Base-by-base conservation (phyloP, 148 eudicot species). In the Spergularia bocconei region DNA sequence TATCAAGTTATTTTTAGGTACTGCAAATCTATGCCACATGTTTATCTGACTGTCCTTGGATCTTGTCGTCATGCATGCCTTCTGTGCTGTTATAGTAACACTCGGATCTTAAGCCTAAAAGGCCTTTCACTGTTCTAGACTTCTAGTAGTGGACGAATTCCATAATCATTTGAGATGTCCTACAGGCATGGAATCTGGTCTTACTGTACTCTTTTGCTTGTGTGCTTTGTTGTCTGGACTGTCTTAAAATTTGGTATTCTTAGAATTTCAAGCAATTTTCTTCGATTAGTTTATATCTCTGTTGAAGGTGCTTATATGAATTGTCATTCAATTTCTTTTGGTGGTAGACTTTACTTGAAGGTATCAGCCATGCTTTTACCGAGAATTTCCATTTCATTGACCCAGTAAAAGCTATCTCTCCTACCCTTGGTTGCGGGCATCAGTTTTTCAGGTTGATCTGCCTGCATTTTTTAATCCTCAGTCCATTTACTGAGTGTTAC, bases 371-470 rank as follows among this genome's bases (percentile, higher is more conserved):
- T 72, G 90, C 97, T 56, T 95, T 90, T 81, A 90, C 97, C 6
- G 90, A 87, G 82, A 95, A 95, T 83, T 90, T 89, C 78, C 85
- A 89, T 79, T 89, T 95, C 75, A 92, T 95, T 53, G 97, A 92
- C 83, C 92, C 97, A 17, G 91, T 92, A 53, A 95, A 88, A 86
- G 93, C 96, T 88, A 88, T 84, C 98, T 95, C 74, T 95, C 96
- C 75, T 92, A 95, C 79, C 84, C 91, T 63, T 83, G 92, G 78
- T 74, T 95, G 83, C 86, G 96, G 65, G 97, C 97, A 75, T 92
- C 93, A 29, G 90, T 95, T 80, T 95, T 90, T 86, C 97, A 95
- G 97, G 97, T 95, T 76, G 73, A 54, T 77, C 72, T 53, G 38
- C 74, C 11, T 70, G 62, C 75, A 74, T 59, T 57, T 51, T 17